Evolutionary conservation across 345 rosid genomes (phyloP).

Genomic region (Dipteronia dyeriana): DNA sequence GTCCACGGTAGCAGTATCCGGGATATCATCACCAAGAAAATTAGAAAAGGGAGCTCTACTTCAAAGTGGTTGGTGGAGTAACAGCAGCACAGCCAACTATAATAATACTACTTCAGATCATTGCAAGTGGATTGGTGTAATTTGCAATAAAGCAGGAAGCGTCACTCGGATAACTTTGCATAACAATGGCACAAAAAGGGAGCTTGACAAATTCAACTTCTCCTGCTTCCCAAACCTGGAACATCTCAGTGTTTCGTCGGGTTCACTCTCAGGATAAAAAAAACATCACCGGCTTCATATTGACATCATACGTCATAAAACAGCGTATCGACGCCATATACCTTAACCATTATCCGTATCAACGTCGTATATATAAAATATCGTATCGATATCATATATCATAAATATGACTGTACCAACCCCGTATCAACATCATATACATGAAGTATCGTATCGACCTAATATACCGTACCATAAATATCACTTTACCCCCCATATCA

Average conservation of each 20-base stretch:
- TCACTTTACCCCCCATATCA: too few species aligned
- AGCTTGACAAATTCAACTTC: background rate
- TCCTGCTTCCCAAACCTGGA: background rate
- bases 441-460: too few species aligned
- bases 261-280: background rate
- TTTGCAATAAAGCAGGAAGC: background rate
- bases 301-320: too few species aligned
- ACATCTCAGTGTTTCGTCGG: background rate
- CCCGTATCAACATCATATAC: too few species aligned
- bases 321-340: too few species aligned
- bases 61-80: background rate
- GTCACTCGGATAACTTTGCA: background rate
- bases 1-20: background rate
- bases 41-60: background rate
- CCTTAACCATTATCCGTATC: too few species aligned
- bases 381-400: too few species aligned
- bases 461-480: too few species aligned
- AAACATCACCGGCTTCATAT: too few species aligned
- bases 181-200: background rate
- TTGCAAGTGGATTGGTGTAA: background rate
- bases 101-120: background rate
- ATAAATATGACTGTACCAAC: too few species aligned
- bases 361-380: too few species aligned
- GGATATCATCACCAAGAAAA: background rate
- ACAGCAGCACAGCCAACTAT: background rate